phyloP scores from a whole-genome alignment of 2,329 filamentous ascomycete genomes.

The Botryotinia convoluta region DNA sequence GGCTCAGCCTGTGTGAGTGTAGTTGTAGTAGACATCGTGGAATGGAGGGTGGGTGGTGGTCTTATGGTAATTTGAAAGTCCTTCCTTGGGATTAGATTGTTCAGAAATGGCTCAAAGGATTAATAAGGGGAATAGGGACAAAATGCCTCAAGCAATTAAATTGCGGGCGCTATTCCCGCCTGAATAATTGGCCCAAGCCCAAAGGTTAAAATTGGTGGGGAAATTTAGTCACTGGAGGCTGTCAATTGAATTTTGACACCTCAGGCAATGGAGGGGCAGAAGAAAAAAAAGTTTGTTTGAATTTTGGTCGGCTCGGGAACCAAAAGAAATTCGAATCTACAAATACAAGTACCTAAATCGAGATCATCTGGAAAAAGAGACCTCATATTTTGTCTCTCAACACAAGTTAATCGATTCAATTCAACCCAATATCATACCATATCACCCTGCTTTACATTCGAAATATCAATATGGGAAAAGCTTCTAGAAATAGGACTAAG shows the following conservation, averaged over 20 bases:
- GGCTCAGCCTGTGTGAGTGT: constrained; percentile 51
- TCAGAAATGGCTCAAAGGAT: not conserved
- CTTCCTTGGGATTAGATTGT: not conserved
- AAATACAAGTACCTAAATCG: not conserved
- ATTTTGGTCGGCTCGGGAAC: not conserved
- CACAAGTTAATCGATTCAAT: not conserved
- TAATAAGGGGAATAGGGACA: not conserved
- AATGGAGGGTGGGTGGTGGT: not conserved
- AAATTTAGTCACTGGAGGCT: not conserved
- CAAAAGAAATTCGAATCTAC: not conserved
- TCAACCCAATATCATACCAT: not conserved
- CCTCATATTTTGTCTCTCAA: not conserved
- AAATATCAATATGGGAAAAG: constrained; percentile 53
- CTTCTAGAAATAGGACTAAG: constrained; percentile 52
- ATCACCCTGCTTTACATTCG: not conserved
- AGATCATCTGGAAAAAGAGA: not conserved
- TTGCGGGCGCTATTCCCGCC: not conserved
- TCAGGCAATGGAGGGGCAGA: constrained; percentile 9
- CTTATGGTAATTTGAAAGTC: not conserved
- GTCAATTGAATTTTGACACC: not conserved
- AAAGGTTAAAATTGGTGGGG: not conserved
- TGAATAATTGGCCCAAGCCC: not conserved
- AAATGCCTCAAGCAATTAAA: constrained; percentile 12
- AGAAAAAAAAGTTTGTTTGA: constrained; percentile 8
- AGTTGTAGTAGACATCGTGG: constrained; percentile 40